Evolutionary conservation across 2,329 filamentous ascomycete genomes (phyloP), one percentile per base, ranked within the genome.

Genomic region (Pestalotiopsis sp.): DNA sequence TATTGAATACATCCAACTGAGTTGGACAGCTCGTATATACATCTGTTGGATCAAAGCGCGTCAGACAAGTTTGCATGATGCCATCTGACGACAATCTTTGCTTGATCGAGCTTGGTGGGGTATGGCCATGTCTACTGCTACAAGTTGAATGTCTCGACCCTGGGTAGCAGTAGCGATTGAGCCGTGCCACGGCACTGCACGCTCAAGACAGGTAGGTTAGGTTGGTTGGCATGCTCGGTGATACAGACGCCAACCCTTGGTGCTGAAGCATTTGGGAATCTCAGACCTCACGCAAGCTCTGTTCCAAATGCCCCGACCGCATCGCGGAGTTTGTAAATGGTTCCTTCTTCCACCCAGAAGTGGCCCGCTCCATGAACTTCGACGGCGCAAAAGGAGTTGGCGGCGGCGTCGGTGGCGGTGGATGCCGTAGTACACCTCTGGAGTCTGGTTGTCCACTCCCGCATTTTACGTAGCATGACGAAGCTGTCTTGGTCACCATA

Each of bases 401-500:
- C 31, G 31, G 27, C 27, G 27, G 27, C 27, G 27, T 5, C 27
- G 4, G 27, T 36, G 31, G 31, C 31, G 31, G 31, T 9, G 31
- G 31, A 36, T 36, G 87, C 88, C 1, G 77, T 79, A 0, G 79
- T 76, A 52, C 72, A 73, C 13, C 78, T 76, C 20, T 79, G 77
- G 59, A 95, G 79, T 69, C 83, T 85, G 55, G 81, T 80, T 11
- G 84, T 83, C 95, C 95, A 97, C 1, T 83, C 80, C 12, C 87
- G 85, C 72, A 95, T 82, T 77, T 88, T 92, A 68, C 84, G 86
- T 3, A 83, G 83, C 1, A 90, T 87, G 1, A 93, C 90, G 72
- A 98, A 97, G 0, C 86, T 81, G 78, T 98, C 95, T 3, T 87
- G 83, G 64, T 91, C 88, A 1, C 95, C 95, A 75, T 91, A 97